Evolutionary conservation across 2,329 filamentous ascomycete genomes (phyloP).

Genomic region (Calycina herbarum): DNA sequence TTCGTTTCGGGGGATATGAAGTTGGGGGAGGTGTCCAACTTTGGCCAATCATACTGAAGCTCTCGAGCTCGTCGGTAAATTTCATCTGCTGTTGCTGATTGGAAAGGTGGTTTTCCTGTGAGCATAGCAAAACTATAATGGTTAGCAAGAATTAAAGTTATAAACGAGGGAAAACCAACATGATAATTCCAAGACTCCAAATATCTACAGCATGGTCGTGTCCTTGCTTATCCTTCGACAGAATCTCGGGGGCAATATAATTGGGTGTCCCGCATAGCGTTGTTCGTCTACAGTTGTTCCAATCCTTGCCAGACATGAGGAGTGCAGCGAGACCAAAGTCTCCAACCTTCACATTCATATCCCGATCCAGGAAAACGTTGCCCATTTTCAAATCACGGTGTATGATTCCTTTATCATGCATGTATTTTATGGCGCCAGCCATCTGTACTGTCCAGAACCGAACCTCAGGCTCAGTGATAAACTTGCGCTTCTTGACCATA

Average conservation of each 20-base stretch:
- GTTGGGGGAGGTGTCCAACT: slow-evolving; percentile 62
- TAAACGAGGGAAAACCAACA: slow-evolving; percentile 53
- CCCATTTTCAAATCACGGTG: slow-evolving; percentile 98
- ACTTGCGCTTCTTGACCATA: slow-evolving; percentile 91
- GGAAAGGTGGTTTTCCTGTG: slow-evolving; percentile 93
- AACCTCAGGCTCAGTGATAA: slow-evolving; percentile 89
- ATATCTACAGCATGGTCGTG: slow-evolving; percentile 98
- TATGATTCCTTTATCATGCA: slow-evolving; percentile 93
- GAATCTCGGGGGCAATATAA: slow-evolving; percentile 95
- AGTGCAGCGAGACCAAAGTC: slow-evolving; percentile 95
- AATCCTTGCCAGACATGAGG: slow-evolving; percentile 86
- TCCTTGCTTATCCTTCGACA: slow-evolving; percentile 90
- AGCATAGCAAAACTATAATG: slow-evolving; percentile 81
- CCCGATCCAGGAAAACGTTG: slow-evolving; percentile 89
- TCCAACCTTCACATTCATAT: slow-evolving; percentile 98
- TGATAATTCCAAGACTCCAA: slow-evolving; percentile 97
- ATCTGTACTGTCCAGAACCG: slow-evolving; percentile 93
- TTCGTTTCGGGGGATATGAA: slow-evolving; percentile 75
- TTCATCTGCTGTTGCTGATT: slow-evolving; percentile 84
- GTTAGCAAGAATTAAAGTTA: slow-evolving; percentile 33
- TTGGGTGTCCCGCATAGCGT: slow-evolving; percentile 97
- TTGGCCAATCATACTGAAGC: slow-evolving; percentile 79
- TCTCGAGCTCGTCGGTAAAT: slow-evolving; percentile 73
- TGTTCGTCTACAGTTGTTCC: slow-evolving; percentile 76
- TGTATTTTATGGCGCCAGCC: slow-evolving; percentile 95